Evolutionary conservation across 345 rosid species (phyloP).

Genomic region (Eucalyptus pauciflora): DNA sequence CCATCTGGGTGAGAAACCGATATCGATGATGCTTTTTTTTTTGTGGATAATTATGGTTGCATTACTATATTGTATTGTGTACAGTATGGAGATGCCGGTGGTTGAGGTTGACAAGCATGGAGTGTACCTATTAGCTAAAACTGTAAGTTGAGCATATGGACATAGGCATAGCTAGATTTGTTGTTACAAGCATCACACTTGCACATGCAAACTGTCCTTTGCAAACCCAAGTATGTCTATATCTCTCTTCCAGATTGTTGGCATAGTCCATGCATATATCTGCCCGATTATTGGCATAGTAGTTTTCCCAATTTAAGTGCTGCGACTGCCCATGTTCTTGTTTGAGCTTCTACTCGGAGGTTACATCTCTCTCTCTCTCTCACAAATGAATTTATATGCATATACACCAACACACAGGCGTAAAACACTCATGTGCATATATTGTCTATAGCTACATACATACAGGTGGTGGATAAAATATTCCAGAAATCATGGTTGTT

Average conservation of each 20-base stretch:
- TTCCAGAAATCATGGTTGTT: background rate
- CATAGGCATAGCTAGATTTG: background rate
- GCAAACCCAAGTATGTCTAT: background rate
- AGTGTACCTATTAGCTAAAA: constrained; percentile 79
- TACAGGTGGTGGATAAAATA: background rate
- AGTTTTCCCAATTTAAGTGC: background rate
- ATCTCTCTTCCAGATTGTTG: background rate
- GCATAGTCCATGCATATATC: background rate
- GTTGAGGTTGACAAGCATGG: constrained; percentile 88
- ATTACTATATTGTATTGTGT: background rate
- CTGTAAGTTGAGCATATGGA: constrained; percentile 36
- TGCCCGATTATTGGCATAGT: background rate
- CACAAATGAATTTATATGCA: background rate
- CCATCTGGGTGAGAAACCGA: constrained; percentile 56
- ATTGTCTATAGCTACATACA: background rate
- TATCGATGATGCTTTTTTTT: background rate
- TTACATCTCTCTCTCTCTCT: background rate
- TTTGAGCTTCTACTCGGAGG: background rate
- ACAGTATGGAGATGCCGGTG: constrained; percentile 90
- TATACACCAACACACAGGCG: background rate
- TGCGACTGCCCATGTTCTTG: background rate
- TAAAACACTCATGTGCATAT: background rate
- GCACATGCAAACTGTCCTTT: background rate
- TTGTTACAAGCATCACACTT: background rate
- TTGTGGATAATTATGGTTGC: background rate